These are phyloP conservation scores for Physcomitrellopsis africana DNA, from an alignment of 225 moss, liverwort and hornwort species.

Conservation along the genomic window DNA sequence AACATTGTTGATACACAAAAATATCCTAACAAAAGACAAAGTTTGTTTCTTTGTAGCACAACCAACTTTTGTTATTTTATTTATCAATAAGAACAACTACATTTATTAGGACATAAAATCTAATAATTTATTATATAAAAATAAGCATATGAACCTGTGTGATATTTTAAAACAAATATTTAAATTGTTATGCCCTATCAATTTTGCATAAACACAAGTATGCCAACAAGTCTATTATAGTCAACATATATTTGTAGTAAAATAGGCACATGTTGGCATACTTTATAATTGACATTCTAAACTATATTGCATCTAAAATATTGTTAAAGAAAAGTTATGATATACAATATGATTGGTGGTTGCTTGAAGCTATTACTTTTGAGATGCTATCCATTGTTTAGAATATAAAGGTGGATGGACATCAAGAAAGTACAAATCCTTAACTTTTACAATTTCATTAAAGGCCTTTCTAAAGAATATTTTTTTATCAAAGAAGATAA, in stretches of 20 bases:
- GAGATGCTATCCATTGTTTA: slow-evolving; percentile 95
- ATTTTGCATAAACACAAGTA: slow-evolving; percentile 88
- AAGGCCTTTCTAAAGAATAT: too few species aligned
- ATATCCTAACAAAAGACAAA: slow-evolving; percentile 88
- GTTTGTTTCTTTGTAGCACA: slow-evolving; percentile 95
- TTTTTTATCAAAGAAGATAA: too few species aligned
- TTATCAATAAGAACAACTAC: slow-evolving; percentile 98
- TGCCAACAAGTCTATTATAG: slow-evolving; percentile 54
- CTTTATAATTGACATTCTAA: slow-evolving; percentile 93
- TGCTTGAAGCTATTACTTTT: slow-evolving; percentile 98
- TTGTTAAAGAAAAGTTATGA: slow-evolving; percentile 96
- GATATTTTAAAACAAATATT: slow-evolving; percentile 94
- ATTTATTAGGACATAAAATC: slow-evolving; percentile 98
- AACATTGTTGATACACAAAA: slow-evolving; percentile 96
- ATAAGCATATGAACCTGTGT: slow-evolving; percentile 97
- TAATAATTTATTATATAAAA: slow-evolving; percentile 89
- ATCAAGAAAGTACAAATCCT: too few species aligned
- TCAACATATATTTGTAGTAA: slow-evolving; percentile 63
- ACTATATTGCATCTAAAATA: slow-evolving; percentile 97
- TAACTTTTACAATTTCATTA: too few species aligned
- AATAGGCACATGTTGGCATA: slow-evolving; percentile 64
- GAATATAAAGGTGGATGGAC: slow-evolving; percentile 91
- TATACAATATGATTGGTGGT: slow-evolving; percentile 99
- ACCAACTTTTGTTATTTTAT: slow-evolving; percentile 91
- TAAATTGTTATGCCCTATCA: slow-evolving; percentile 90